Percentiles rank a stretch among this genome's conserved stretches.
phyloP scores from a whole-genome alignment of 2,329 filamentous ascomycete genomes.

The Penicillium sp. region DNA sequence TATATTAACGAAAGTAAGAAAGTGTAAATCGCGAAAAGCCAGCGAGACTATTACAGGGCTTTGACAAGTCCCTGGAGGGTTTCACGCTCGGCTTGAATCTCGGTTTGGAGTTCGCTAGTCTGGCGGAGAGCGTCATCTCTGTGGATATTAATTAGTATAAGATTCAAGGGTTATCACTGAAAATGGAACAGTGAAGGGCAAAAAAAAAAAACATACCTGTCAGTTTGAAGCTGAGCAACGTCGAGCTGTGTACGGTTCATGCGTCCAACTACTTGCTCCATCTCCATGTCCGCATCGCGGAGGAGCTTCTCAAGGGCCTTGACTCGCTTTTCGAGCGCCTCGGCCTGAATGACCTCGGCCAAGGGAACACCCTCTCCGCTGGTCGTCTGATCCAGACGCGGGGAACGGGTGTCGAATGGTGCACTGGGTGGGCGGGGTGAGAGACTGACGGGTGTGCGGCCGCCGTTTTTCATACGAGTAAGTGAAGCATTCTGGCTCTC shows the following conservation, averaged over 20 bases:
- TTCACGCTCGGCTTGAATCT: constrained; percentile 65
- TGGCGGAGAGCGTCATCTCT: constrained; percentile 72
- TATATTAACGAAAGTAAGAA: constrained; percentile 17
- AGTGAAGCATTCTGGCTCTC: constrained; percentile 78
- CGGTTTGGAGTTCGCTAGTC: constrained; percentile 68
- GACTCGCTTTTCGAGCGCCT: constrained; percentile 74
- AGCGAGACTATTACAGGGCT: constrained; percentile 14
- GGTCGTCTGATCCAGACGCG: constrained; percentile 62
- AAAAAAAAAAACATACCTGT: constrained; percentile 38
- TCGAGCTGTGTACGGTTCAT: constrained; percentile 85
- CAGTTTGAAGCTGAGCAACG: constrained; percentile 71
- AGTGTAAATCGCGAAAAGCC: not conserved
- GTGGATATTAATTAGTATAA: constrained; percentile 24
- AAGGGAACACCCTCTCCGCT: constrained; percentile 61
- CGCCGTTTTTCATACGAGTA: constrained; percentile 64
- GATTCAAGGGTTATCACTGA: not conserved
- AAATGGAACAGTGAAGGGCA: not conserved
- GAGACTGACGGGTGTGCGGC: constrained; percentile 47
- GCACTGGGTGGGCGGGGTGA: constrained; percentile 63
- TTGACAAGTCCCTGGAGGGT: constrained; percentile 56
- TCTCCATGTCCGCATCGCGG: constrained; percentile 72
- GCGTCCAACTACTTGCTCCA: constrained; percentile 78
- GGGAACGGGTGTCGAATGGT: constrained; percentile 60
- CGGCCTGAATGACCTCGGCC: constrained; percentile 71
- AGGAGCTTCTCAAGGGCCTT: constrained; percentile 82